Base-by-base conservation (phyloP, 106 monocot genomes). In the Phalaenopsis equestris region DNA sequence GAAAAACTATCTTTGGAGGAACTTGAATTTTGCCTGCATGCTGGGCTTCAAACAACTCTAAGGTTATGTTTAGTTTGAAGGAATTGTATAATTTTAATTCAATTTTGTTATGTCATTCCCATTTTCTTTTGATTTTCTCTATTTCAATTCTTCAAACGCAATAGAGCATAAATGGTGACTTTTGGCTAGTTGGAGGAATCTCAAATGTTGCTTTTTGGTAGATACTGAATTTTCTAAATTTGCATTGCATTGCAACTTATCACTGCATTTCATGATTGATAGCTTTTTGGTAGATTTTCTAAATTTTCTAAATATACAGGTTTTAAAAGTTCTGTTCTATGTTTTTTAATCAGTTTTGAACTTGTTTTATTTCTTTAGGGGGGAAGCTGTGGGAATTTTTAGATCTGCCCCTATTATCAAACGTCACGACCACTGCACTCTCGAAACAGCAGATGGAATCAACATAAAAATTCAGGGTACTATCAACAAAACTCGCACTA, bases 401-500 rank as follows among this genome's bases (percentile, higher is more conserved):
- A 81, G 14, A 19, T 81, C 81, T 74, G 81, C 56, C 8, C 81
- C 81, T 23, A 81, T 81, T 23, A 72, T 81, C 10, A 75, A 42
- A 72, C 56, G 73, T 0, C 41, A 56, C 12, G 81, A 81, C 42
- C 55, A 42, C 42, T 57, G 18, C 42, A 81, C 81, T 38, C 24
- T 81, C 16, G 74, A 81, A 74, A 57, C 81, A 37, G 81, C 81
- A n/a, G 74, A 81, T 43, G 74, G 74, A 14, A 81, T 81, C 55
- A 57, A 42, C 19, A 10, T 81, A 74, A 74, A 11, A 74, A 42
- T 81, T 75, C 42, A 56, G 55, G 81, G 81, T 21, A 16, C 67
- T 42, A 73, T 81, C 12, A 81, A 81, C 42, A 56, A 75, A 57
- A 38, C 41, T 24, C 73, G 81, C 10, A 75, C 81, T 75, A 55